Conservation (phyloP, 805 yeast genomes). For the Ogataea siamensis region DNA sequence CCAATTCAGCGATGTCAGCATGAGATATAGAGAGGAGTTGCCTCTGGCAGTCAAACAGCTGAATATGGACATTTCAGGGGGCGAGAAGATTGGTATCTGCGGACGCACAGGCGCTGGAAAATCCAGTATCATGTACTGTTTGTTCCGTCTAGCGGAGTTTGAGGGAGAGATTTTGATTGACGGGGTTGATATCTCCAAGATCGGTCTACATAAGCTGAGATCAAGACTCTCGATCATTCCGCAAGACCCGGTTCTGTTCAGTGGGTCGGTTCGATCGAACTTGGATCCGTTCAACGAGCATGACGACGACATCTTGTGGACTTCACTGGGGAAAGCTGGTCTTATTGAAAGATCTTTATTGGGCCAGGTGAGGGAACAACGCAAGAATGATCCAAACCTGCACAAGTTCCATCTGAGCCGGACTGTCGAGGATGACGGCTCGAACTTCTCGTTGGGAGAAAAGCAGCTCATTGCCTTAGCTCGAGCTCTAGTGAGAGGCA, state of each 20-base stretch:
- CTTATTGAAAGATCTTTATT: conserved; percentile 43
- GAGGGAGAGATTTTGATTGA: conserved; percentile 63
- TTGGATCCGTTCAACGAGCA: conserved; percentile 70
- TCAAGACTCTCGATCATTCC: conserved; percentile 80
- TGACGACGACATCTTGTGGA: conserved; percentile 59
- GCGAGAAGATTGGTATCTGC: conserved; percentile 76
- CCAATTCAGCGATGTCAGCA: conserved; percentile 44
- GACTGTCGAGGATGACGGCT: conserved; percentile 64
- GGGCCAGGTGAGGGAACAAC: conserved; percentile 35
- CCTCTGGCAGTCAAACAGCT: conserved; percentile 56
- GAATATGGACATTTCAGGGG: conserved; percentile 42
- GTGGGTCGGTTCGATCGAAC: conserved; percentile 73
- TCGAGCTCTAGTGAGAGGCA: conserved; percentile 63
- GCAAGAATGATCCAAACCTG: conserved; percentile 30
- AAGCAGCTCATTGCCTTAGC: conserved; percentile 68
- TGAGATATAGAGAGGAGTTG: conserved; percentile 59
- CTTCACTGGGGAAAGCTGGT: conserved; percentile 55
- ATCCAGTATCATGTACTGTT: conserved; percentile 59
- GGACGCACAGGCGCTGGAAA: conserved; percentile 92
- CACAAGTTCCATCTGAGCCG: conserved; percentile 63
- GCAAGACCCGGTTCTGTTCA: conserved; percentile 83
- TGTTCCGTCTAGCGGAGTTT: conserved; percentile 57
- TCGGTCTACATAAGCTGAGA: conserved; percentile 70
- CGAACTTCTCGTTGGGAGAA: conserved; percentile 70
- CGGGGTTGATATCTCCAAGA: conserved; percentile 57